These are phyloP conservation scores for Seiridium cupressi DNA, from an alignment of 2,329 filamentous ascomycete genomes.

Conservation along the genomic window DNA sequence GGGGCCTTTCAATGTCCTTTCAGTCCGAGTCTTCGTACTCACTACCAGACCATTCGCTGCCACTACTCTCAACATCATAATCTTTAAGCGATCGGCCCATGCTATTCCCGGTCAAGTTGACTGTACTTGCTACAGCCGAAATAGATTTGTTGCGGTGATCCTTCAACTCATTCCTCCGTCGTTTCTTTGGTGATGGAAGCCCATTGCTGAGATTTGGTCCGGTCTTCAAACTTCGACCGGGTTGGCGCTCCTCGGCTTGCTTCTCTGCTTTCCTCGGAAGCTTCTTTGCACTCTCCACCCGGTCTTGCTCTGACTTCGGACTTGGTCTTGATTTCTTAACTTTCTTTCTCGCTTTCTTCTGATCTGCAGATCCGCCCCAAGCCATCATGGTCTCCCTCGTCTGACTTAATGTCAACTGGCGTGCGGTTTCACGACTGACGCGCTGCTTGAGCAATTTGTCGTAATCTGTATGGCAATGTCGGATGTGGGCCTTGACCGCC, in stretches of 20 bases:
- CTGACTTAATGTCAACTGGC: not conserved
- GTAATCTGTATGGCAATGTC: conserved; percentile 47
- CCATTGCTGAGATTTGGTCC: not conserved
- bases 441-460: conserved; percentile 32
- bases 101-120: no score
- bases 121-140: not conserved
- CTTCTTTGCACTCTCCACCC: not conserved
- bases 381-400: conserved; percentile 6
- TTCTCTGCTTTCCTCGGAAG: not conserved
- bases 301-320: no score
- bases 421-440: not conserved
- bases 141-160: not conserved
- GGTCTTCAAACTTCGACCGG: not conserved
- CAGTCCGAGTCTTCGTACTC: conserved; percentile 1
- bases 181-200: not conserved
- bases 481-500: conserved; percentile 47
- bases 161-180: not conserved
- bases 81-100: conserved; percentile 3
- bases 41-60: not conserved
- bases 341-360: not conserved
- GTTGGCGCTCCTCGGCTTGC: not conserved
- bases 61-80: not conserved
- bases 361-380: conserved; percentile 13
- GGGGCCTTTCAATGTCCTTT: not conserved
- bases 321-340: not conserved